Percentiles rank a stretch among this genome's conserved stretches.
phyloP scores from a whole-genome alignment of 2,329 filamentous ascomycete species.

The Cladorrhinum sp. region DNA sequence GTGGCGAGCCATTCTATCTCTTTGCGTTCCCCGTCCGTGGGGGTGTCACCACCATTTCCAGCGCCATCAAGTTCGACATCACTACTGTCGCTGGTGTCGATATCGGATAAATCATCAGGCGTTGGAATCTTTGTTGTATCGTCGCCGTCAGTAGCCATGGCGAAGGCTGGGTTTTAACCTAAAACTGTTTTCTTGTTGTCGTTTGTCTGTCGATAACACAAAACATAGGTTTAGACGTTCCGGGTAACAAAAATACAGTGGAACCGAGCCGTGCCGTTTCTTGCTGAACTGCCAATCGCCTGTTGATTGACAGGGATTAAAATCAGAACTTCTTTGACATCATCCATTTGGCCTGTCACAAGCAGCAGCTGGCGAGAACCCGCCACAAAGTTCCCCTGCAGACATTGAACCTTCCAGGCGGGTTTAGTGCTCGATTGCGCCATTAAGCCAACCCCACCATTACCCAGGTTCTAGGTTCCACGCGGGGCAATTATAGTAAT shows the following conservation, averaged over 20 bases:
- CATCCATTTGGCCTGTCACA: background rate
- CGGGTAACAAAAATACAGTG: constrained; percentile 3
- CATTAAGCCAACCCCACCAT: constrained; percentile 16
- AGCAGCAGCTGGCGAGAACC: no score
- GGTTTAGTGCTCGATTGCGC: constrained; percentile 25
- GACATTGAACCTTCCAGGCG: constrained; percentile 8
- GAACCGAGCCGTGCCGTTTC: background rate
- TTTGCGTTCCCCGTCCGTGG: constrained; percentile 21
- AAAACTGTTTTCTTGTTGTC: background rate
- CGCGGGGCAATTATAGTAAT: background rate
- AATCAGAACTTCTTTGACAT: constrained; percentile 1
- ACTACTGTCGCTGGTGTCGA: constrained; percentile 37
- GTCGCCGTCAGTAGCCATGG: constrained; percentile 28
- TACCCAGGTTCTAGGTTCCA: background rate
- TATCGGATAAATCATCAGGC: constrained; percentile 36
- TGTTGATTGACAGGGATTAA: background rate
- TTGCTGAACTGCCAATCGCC: no score
- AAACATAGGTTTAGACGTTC: background rate
- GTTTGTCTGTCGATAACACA: background rate
- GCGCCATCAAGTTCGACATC: constrained; percentile 32
- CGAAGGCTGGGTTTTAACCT: background rate
- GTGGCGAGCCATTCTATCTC: constrained; percentile 68
- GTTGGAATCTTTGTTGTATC: constrained; percentile 24
- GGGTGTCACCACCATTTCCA: constrained; percentile 24
- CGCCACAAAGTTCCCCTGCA: background rate